Evolutionary conservation across 1,139 yeast species (phyloP), one percentile per base, ranked within the genome.

Genomic region (Geotrichum klebahnii): DNA sequence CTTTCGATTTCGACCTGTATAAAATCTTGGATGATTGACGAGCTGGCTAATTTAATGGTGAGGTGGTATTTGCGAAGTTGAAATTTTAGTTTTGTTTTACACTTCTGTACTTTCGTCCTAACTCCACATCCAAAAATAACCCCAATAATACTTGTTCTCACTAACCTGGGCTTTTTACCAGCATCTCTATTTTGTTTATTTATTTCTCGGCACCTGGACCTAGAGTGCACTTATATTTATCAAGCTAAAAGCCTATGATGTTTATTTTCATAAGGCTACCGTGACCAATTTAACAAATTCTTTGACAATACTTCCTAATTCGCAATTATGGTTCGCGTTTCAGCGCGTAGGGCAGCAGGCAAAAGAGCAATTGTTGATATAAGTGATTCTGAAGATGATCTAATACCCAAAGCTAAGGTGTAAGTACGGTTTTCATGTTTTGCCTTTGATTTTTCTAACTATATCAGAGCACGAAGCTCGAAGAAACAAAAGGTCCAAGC

Each of bases 31-130:
- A 17, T n/a, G 16, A 17, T 10, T 32, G 6, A 5, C 20, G n/a
- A n/a, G n/a, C n/a, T n/a, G n/a, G n/a, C n/a, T n/a, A n/a, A n/a
- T n/a, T 35, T 16, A 26, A 19, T 35, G 40, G 24, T 37, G 40
- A 37, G 40, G 40, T 37, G 40, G 40, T 37, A 31, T 37, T 37
- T 37, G 14, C 24, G 40, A 37, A 37, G 17, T 37, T 5, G 8
- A 37, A 34, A 34, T 34, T 16, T 12, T 32, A 9, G n/a, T 32
- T 28, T 32, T 32, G 35, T 19, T n/a, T 19, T 4, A 32, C n/a
- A n/a, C n/a, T n/a, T n/a, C n/a, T n/a, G n/a, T n/a, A n/a, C n/a
- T n/a, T n/a, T n/a, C n/a, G n/a, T n/a, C n/a, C n/a, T n/a, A 9
- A 17, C 16, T 28, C 35, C 35, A 17, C 35, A 14, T 19, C n/a